phyloP scores from a whole-genome alignment of 805 yeast species.

The Wickerhamiella bombiphila region DNA sequence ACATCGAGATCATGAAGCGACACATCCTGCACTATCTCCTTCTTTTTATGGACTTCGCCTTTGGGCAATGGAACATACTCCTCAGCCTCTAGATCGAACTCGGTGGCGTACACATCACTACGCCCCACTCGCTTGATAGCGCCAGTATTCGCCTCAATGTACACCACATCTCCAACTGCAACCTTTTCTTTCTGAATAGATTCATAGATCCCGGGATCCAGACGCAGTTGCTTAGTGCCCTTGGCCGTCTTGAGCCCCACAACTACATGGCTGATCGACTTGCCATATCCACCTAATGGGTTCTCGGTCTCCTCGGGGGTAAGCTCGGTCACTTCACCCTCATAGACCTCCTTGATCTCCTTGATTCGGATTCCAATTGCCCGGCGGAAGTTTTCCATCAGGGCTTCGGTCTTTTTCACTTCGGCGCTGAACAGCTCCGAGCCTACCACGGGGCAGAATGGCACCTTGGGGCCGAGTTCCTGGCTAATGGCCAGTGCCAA shows the following conservation, averaged over 20 bases:
- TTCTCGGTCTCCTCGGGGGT: constrained; percentile 94
- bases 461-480: constrained; percentile 92
- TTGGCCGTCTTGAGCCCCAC: constrained; percentile 87
- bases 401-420: constrained; percentile 87
- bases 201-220: constrained; percentile 88
- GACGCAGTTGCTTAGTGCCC: constrained; percentile 75
- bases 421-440: constrained; percentile 91
- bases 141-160: constrained; percentile 95
- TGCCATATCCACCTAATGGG: constrained; percentile 95
- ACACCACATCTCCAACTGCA: constrained; percentile 89
- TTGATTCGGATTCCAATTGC: constrained; percentile 93
- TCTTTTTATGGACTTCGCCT: constrained; percentile 96
- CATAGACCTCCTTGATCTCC: constrained; percentile 94
- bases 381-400: constrained; percentile 92
- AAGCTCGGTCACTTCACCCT: constrained; percentile 93
- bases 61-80: constrained; percentile 97
- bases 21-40: constrained; percentile 94
- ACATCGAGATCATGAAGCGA: constrained; percentile 92
- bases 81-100: constrained; percentile 95
- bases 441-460: constrained; percentile 95
- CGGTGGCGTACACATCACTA: constrained; percentile 97
- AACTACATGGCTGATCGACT: constrained; percentile 84
- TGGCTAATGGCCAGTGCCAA: constrained; percentile 91
- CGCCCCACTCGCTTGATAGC: constrained; percentile 95
- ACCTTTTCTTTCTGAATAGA: constrained; percentile 90